Conservation (phyloP, 805 yeast genomes). For the Nakazawaea peltata region DNA sequence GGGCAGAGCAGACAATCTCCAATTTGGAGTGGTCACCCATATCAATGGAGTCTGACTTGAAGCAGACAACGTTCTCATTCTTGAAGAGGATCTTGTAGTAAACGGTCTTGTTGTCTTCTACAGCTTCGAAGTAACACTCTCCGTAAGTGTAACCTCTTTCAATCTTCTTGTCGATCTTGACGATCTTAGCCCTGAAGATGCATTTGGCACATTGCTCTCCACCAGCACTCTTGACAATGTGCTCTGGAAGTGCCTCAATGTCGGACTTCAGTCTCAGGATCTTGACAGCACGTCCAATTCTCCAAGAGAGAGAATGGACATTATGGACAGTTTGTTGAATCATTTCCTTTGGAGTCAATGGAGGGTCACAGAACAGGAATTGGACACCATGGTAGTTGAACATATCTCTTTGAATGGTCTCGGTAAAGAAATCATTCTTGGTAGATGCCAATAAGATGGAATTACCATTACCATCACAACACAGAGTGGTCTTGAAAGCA, state of each 20-base stretch:
- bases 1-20: conserved; percentile 25
- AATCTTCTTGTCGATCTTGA: conserved; percentile 28
- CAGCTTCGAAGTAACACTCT: conserved; percentile 24
- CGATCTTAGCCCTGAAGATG: conserved; percentile 27
- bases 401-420: conserved; percentile 31
- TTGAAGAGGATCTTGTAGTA: conserved; percentile 30
- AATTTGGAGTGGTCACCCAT: conserved; percentile 17
- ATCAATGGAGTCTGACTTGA: conserved; percentile 14
- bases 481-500: conserved; percentile 17
- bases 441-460: conserved; percentile 23
- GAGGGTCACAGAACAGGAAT: conserved; percentile 27
- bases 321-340: conserved; percentile 22
- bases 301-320: conserved; percentile 32
- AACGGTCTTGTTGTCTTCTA: conserved; percentile 8
- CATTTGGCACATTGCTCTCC: conserved; percentile 21
- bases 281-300: conserved; percentile 33
- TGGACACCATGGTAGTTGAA: conserved; percentile 31
- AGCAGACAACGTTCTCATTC: conserved; percentile 33
- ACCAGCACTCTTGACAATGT: conserved; percentile 27
- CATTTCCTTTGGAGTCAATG: conserved; percentile 25
- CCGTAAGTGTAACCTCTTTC: conserved; percentile 31
- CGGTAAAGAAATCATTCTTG: conserved; percentile 25
- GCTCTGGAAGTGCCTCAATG: conserved; percentile 23
- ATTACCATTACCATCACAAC: conserved; percentile 34
- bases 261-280: conserved; percentile 26